Evolutionary conservation across 805 yeast genomes (phyloP), one percentile per base, ranked within the genome.

Genomic region (Sporopachydermia quercuum): DNA sequence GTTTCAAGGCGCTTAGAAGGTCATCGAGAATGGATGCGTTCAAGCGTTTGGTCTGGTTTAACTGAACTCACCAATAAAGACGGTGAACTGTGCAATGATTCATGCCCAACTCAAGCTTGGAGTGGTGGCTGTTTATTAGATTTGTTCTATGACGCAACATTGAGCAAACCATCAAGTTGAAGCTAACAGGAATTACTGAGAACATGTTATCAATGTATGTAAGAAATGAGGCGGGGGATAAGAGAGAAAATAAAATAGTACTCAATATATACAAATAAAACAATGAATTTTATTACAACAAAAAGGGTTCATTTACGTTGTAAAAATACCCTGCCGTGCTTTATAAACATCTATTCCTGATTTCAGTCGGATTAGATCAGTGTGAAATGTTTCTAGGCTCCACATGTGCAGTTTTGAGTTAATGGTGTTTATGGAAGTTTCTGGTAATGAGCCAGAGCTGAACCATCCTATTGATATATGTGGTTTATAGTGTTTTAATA

Each of bases 21-120:
- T 1, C 89, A 83, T 53, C 70, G 74, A 40, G 55, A 61, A 39
- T 81, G 91, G 89, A 68, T 91, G 15, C 56, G 59, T 30, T 68
- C 69, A n/a, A 80, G 87, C 46, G 76, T 73, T 15, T 89, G 97
- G 97, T 85, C 93, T 0, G 98, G 98, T 0, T 62, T 89, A 47
- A 76, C 97, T 1, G 98, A 89, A 56, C 65, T 89, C 51, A 85
- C 97, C 2, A 85, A 89, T 53, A 84, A 82, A 58, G 77, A 80
- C 50, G 97, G 97, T 2, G 77, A 64, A 19, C 49, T 75, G 5
- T 89, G 98, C 55, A 52, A 55, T 14, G 97, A 91, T 56, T 83
- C 95, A 2, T 81, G 94, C 47, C 96, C 96, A 2, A 78, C 96
- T 0, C 98, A 89, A 56, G 96, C 97, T 0, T 89, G 98, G 98